phyloP scores from a whole-genome alignment of 208 protist species.

The Leishmania arabica region DNA sequence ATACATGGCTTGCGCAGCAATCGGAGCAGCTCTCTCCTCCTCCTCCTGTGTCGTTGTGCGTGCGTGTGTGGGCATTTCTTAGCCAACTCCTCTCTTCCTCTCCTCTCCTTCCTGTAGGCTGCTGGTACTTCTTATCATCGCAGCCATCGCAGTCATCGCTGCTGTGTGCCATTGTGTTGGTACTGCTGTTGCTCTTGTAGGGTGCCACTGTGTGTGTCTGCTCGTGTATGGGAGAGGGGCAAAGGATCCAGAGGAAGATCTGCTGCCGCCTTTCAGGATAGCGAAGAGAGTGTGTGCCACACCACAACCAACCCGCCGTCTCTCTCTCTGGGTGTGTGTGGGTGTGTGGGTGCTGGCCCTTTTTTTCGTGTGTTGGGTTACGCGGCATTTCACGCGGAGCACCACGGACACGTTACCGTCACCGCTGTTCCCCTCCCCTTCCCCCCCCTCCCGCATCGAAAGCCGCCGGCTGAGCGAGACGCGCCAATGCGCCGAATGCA shows the following conservation, averaged over 20 bases:
- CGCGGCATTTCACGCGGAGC: background rate
- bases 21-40: background rate
- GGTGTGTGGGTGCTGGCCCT: background rate
- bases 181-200: background rate
- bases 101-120: background rate
- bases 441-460: background rate
- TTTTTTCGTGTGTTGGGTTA: background rate
- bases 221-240: background rate
- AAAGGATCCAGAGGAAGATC: background rate
- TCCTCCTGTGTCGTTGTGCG: background rate
- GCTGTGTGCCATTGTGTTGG: background rate
- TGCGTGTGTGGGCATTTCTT: background rate
- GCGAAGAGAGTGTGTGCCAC: background rate
- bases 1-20: too few relatives aligned
- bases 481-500: constrained; percentile 15
- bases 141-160: background rate
- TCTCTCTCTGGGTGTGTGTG: background rate
- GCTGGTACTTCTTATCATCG: background rate
- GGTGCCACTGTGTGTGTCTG: background rate
- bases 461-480: background rate
- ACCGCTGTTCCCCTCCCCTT: background rate
- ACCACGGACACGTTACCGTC: background rate
- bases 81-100: constrained; percentile 8
- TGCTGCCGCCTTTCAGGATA: background rate
- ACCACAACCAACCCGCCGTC: background rate